Conservation (phyloP, 768 basidiomycete species). For the Pisolithus orientalis region DNA sequence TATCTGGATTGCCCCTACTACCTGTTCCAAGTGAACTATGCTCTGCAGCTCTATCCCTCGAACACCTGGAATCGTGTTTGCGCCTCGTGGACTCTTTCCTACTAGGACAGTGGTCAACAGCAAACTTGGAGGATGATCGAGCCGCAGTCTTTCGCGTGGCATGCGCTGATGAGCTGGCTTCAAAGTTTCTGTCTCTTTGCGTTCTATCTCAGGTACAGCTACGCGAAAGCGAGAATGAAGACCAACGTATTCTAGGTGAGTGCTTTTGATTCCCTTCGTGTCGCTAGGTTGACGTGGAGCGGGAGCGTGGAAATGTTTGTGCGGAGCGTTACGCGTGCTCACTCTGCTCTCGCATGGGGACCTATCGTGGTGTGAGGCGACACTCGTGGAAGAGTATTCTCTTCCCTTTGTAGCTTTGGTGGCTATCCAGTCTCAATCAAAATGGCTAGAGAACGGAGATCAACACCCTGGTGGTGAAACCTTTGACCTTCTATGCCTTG, state of each 20-base stretch:
- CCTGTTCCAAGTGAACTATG: slow-evolving; percentile 16
- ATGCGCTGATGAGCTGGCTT: slow-evolving; percentile 27
- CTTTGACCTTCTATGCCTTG: slow-evolving; percentile 70
- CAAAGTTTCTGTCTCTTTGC: slow-evolving; percentile 46
- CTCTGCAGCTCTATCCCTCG: slow-evolving; percentile 30
- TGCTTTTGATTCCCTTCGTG: background rate
- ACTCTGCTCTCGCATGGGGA: slow-evolving; percentile 67
- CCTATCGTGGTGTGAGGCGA: slow-evolving; percentile 45
- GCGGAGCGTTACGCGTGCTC: slow-evolving; percentile 57
- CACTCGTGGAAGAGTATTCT: slow-evolving; percentile 42
- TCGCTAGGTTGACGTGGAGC: background rate
- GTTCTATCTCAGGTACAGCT: slow-evolving; percentile 39
- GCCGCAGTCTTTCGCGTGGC: slow-evolving; percentile 4
- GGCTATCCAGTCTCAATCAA: slow-evolving; percentile 35
- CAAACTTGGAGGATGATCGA: slow-evolving; percentile 3
- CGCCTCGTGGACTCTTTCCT: slow-evolving; percentile 58
- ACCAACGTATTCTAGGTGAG: slow-evolving; percentile 14
- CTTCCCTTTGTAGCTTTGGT: slow-evolving; percentile 44
- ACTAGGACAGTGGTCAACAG: slow-evolving; percentile 18
- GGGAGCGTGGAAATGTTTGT: slow-evolving; percentile 43
- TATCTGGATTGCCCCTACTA: slow-evolving; percentile 35
- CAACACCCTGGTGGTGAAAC: slow-evolving; percentile 28
- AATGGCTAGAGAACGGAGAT: slow-evolving; percentile 12
- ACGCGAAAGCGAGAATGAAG: slow-evolving; percentile 15
- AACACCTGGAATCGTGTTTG: slow-evolving; percentile 50